Conservation (phyloP, 345 rosid genomes). For the Acer campestre region DNA sequence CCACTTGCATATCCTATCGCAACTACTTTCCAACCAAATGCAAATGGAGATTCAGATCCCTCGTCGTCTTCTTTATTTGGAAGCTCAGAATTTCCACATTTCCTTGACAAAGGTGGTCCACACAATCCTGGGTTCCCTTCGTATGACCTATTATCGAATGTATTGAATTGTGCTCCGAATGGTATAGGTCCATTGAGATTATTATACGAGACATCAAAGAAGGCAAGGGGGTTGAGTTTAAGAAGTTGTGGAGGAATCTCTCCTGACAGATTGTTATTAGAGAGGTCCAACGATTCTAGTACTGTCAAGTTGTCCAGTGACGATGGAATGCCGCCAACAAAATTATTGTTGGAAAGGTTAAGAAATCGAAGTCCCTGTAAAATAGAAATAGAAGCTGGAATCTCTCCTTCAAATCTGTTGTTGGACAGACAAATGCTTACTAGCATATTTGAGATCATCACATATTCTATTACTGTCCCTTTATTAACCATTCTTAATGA, state of each 20-base stretch:
- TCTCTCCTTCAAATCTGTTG: conserved; percentile 14
- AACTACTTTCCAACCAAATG: conserved; percentile 19
- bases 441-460: not conserved
- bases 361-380: not conserved
- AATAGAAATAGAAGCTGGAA: not conserved
- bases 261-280: conserved; percentile 4
- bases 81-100: not conserved
- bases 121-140: not conserved
- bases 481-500: not conserved
- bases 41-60: not conserved
- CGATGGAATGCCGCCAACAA: not conserved
- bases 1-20: conserved; percentile 23
- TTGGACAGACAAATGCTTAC: not conserved
- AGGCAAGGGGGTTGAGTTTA: not conserved
- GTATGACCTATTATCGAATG: not conserved
- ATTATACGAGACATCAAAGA: not conserved
- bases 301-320: not conserved
- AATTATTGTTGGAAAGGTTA: not conserved
- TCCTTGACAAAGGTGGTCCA: not conserved
- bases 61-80: conserved; percentile 2
- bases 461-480: not conserved
- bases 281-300: conserved; percentile 19
- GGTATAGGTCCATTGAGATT: not conserved
- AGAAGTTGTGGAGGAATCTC: conserved; percentile 8
- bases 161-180: not conserved